Conservation (phyloP, 83 land plant genomes). For the Picea abies region DNA sequence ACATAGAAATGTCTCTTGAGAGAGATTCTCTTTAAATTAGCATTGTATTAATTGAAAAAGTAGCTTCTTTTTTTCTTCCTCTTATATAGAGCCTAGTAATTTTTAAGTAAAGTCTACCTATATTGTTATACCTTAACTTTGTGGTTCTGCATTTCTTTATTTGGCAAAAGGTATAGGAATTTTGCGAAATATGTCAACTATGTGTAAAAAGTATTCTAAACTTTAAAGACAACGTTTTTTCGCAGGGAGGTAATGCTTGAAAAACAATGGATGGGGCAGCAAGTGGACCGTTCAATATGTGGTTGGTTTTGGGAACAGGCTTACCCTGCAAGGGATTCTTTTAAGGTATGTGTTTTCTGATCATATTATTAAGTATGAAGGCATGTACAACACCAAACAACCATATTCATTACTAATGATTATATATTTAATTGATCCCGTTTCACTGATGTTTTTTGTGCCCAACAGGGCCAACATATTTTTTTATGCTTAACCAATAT, state of each 20-base stretch:
- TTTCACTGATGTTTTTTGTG: no score
- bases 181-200: not conserved
- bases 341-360: not conserved
- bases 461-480: no score
- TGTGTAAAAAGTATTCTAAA: not conserved
- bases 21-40: not conserved
- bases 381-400: not conserved
- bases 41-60: not conserved
- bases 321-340: slow-evolving; percentile 11
- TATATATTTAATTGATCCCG: not conserved
- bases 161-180: not conserved
- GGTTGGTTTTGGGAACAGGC: slow-evolving; percentile 33
- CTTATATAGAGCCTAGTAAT: not conserved
- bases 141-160: not conserved
- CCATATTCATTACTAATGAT: not conserved
- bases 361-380: not conserved
- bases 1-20: no score
- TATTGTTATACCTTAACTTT: not conserved
- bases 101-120: not conserved
- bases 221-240: not conserved
- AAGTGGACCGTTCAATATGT: slow-evolving; percentile 35
- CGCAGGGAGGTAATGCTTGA: slow-evolving; percentile 40
- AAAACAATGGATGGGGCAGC: slow-evolving; percentile 44
- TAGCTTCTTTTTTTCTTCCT: not conserved
- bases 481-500: no score